Percentiles rank a stretch among this genome's conserved stretches.
Evolutionary conservation across 331 rosid species (phyloP).

Genomic region (Cydonia oblonga): DNA sequence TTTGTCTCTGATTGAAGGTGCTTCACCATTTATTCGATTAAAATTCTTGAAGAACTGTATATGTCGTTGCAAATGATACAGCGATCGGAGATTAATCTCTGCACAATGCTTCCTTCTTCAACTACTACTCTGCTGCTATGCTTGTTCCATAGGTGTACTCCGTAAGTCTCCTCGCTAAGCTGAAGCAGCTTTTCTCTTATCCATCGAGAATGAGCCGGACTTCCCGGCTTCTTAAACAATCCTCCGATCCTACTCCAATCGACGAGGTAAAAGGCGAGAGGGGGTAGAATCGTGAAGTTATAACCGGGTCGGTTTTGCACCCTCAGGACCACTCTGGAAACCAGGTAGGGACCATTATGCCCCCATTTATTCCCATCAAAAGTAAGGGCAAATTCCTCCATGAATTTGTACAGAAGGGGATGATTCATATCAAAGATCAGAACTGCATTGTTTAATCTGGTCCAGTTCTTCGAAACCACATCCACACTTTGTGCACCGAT

Average conservation of each 20-base stretch:
- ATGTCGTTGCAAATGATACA: slow-evolving; percentile 36
- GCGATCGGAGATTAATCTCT: slow-evolving; percentile 38
- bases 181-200: slow-evolving; percentile 36
- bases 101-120: slow-evolving; percentile 59
- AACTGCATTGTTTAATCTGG: slow-evolving; percentile 71
- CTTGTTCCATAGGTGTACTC: slow-evolving; percentile 63
- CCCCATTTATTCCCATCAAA: slow-evolving; percentile 85
- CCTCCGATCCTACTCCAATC: slow-evolving; percentile 47
- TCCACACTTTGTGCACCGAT: slow-evolving; percentile 67
- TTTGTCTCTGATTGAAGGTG: background rate
- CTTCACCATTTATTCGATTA: background rate
- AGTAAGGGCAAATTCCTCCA: slow-evolving; percentile 50
- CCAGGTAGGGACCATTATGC: slow-evolving; percentile 80
- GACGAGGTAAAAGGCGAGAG: slow-evolving; percentile 53
- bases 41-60: slow-evolving; percentile 5
- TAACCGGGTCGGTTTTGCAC: slow-evolving; percentile 16
- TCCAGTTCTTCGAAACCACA: slow-evolving; percentile 39
- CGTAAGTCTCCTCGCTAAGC: slow-evolving; percentile 37
- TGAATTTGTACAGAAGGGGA: slow-evolving; percentile 61
- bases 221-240: slow-evolving; percentile 34
- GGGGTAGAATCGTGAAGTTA: slow-evolving; percentile 38
- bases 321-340: slow-evolving; percentile 58
- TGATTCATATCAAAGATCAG: slow-evolving; percentile 64
- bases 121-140: slow-evolving; percentile 37
- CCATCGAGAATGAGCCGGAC: slow-evolving; percentile 33